Evolutionary conservation across 495 filamentous ascomycete species (phyloP).

Genomic region (Aspergillus saccharolyticus): DNA sequence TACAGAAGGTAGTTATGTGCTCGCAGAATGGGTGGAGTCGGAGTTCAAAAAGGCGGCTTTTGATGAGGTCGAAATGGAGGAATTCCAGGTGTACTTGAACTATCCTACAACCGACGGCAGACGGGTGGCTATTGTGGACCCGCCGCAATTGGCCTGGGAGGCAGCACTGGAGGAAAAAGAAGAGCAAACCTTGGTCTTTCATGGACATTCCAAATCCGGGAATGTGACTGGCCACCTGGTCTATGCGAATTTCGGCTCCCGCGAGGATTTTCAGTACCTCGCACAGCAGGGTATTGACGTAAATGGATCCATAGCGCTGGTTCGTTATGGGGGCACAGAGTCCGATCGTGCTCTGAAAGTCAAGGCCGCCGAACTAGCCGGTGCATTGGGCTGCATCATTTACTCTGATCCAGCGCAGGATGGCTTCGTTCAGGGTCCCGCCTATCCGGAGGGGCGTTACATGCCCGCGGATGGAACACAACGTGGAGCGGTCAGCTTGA

Average conservation of each 20-base stretch:
- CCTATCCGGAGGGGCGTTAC: slow-evolving; percentile 68
- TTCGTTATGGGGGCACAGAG: slow-evolving; percentile 74
- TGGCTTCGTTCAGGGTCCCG: slow-evolving; percentile 62
- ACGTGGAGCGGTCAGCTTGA: slow-evolving; percentile 75
- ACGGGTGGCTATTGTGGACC: slow-evolving; percentile 76
- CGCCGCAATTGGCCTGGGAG: slow-evolving; percentile 64
- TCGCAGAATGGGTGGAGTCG: slow-evolving; percentile 76
- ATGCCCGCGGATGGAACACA: slow-evolving; percentile 79
- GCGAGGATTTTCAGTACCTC: slow-evolving; percentile 72
- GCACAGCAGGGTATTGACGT: slow-evolving; percentile 65
- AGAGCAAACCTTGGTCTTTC: slow-evolving; percentile 68
- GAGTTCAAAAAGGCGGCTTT: slow-evolving; percentile 64
- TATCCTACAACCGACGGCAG: slow-evolving; percentile 75
- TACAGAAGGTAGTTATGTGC: slow-evolving; percentile 77
- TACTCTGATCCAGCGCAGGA: slow-evolving; percentile 86
- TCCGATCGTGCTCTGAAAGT: slow-evolving; percentile 72
- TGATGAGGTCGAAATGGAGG: slow-evolving; percentile 66
- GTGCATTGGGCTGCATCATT: slow-evolving; percentile 81
- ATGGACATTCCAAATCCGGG: slow-evolving; percentile 83
- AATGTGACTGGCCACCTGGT: slow-evolving; percentile 89
- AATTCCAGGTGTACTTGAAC: slow-evolving; percentile 86
- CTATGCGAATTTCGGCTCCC: slow-evolving; percentile 88
- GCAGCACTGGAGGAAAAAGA: slow-evolving; percentile 78
- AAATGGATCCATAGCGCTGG: slow-evolving; percentile 75
- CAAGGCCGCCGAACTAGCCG: slow-evolving; percentile 80